Evolutionary conservation across 768 basidiomycete genomes (phyloP).

Genomic region (Rhizopogon vinicolor): DNA sequence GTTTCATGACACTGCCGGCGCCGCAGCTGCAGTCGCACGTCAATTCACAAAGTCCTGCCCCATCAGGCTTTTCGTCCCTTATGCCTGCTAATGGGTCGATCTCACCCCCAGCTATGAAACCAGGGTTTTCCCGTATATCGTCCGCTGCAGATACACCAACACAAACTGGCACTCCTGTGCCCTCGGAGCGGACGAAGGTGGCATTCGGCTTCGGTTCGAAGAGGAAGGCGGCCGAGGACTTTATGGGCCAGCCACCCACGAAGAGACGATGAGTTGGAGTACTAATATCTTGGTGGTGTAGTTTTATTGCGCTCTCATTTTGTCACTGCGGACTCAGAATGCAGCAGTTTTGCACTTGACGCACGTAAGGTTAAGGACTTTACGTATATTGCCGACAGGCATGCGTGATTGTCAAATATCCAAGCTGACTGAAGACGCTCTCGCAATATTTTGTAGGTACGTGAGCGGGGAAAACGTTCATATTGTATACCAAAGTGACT

Average conservation of each 20-base stretch:
- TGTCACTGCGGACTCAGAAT: background rate
- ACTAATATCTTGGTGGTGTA: background rate
- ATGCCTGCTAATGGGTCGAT: constrained; percentile 32
- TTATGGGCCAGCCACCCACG: constrained; percentile 57
- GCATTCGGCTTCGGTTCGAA: constrained; percentile 76
- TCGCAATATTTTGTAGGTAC: too few species aligned
- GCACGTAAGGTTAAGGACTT: background rate
- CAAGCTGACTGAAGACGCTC: too few species aligned
- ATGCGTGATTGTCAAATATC: background rate
- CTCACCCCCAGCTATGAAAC: constrained; percentile 54
- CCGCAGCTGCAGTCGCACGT: constrained; percentile 41
- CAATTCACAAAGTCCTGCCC: constrained; percentile 36
- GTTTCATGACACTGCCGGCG: constrained; percentile 72
- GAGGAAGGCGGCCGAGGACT: constrained; percentile 74
- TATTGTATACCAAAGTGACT: too few species aligned
- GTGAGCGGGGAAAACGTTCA: too few species aligned
- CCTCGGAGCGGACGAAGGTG: constrained; percentile 67
- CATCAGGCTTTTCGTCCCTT: constrained; percentile 31
- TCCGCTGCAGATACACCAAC: constrained; percentile 48
- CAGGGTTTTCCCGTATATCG: constrained; percentile 76
- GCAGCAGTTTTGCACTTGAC: background rate
- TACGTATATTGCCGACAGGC: background rate
- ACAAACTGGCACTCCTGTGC: constrained; percentile 50
- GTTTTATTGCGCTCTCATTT: background rate
- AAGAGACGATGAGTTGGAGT: constrained; percentile 40